Conservation (phyloP, 2,329 filamentous ascomycete species). For the Alternaria sp. region DNA sequence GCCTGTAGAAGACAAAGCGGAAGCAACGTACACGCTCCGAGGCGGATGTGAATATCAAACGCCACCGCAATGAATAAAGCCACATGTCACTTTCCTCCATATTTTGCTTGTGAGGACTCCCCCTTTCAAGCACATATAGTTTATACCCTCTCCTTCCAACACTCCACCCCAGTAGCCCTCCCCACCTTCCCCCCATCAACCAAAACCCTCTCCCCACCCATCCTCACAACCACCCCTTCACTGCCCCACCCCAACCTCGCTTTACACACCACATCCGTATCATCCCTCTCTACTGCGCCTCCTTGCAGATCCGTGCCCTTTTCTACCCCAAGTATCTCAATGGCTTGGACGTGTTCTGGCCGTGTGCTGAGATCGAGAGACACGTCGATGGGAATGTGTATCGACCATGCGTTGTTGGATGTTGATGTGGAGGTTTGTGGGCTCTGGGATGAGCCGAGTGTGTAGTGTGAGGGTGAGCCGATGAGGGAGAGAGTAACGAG, state of each 20-base stretch:
- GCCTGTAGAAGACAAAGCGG: not conserved
- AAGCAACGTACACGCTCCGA: not conserved
- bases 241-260: constrained; percentile 12
- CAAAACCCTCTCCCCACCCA: constrained; percentile 12
- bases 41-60: not conserved
- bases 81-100: too few species aligned
- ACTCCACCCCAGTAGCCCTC: constrained; percentile 19
- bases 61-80: not conserved
- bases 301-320: not conserved
- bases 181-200: constrained; percentile 16
- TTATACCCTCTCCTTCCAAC: constrained; percentile 3
- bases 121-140: too few species aligned
- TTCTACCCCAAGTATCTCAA: constrained; percentile 18
- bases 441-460: not conserved
- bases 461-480: not conserved
- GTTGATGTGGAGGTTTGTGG: not conserved
- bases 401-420: constrained; percentile 5
- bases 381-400: constrained; percentile 25
- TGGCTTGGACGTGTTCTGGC: constrained; percentile 20
- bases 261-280: constrained; percentile 19
- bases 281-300: not conserved
- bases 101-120: too few species aligned
- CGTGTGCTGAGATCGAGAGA: constrained; percentile 23
- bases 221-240: constrained; percentile 9
- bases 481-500: not conserved